These are phyloP conservation scores for Achlya hypogyna DNA, from an alignment of 352 stramenopile species.

Conservation along the genomic window DNA sequence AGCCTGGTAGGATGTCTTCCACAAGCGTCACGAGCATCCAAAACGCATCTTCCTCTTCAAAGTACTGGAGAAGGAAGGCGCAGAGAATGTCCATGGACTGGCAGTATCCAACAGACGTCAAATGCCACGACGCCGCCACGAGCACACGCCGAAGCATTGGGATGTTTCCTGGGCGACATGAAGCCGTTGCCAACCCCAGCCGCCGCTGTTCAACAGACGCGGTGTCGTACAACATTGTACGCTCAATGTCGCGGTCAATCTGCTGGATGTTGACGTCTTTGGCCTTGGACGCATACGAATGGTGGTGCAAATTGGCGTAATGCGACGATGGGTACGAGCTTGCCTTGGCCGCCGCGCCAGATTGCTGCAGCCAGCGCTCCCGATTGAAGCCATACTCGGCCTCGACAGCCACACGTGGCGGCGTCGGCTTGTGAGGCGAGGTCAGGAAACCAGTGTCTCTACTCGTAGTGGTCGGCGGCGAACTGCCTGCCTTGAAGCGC, in stretches of 20 bases:
- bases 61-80: background rate
- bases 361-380: background rate
- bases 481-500: background rate
- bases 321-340: background rate
- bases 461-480: slow-evolving; percentile 1
- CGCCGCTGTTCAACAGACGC: background rate
- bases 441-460: too few species aligned
- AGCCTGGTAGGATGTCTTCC: background rate
- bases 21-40: background rate
- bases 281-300: background rate
- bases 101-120: background rate
- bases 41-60: background rate
- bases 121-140: background rate
- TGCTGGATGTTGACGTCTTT: background rate
- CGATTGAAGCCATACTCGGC: background rate
- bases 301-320: background rate
- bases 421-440: too few species aligned
- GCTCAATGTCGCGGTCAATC: background rate
- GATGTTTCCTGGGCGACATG: background rate
- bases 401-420: background rate
- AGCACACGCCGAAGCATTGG: background rate
- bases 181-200: background rate
- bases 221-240: background rate
- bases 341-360: background rate
- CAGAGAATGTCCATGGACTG: background rate